phyloP scores from a whole-genome alignment of 257 asterid species.

The Ballota nigra region DNA sequence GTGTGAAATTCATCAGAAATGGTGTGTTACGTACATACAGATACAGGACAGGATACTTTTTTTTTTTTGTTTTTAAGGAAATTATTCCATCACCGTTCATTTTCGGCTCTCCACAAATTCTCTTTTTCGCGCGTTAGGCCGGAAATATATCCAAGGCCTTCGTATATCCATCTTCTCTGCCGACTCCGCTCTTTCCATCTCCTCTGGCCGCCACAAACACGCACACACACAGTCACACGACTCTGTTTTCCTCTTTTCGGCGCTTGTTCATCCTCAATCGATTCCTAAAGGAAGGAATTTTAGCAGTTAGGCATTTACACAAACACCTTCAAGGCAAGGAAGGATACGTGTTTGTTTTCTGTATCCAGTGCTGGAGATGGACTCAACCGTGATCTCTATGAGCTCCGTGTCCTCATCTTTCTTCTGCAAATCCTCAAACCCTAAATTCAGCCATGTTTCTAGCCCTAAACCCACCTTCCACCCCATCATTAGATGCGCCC shows the following conservation, averaged over 20 bases:
- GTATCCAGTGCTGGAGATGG: constrained; percentile 35
- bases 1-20: no score
- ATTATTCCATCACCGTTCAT: no score
- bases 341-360: neutral
- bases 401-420: constrained; percentile 41
- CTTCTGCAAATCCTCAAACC: constrained; percentile 36
- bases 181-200: constrained; percentile 5
- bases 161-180: constrained; percentile 7
- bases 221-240: no score
- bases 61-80: no score
- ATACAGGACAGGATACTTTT: no score
- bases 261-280: neutral
- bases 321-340: neutral
- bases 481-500: constrained; percentile 34
- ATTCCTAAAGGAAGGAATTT: neutral
- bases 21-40: no score
- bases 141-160: constrained; percentile 23
- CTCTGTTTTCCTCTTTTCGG: no score
- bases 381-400: constrained; percentile 42
- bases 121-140: constrained; percentile 33
- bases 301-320: neutral
- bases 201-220: neutral
- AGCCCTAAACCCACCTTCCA: constrained; percentile 31
- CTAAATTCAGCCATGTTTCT: constrained; percentile 21
- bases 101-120: constrained; percentile 7